Evolutionary conservation across 1,284 basidiomycete genomes (phyloP), one percentile per base, ranked within the genome.

Genomic region (Polyporus tsugae): DNA sequence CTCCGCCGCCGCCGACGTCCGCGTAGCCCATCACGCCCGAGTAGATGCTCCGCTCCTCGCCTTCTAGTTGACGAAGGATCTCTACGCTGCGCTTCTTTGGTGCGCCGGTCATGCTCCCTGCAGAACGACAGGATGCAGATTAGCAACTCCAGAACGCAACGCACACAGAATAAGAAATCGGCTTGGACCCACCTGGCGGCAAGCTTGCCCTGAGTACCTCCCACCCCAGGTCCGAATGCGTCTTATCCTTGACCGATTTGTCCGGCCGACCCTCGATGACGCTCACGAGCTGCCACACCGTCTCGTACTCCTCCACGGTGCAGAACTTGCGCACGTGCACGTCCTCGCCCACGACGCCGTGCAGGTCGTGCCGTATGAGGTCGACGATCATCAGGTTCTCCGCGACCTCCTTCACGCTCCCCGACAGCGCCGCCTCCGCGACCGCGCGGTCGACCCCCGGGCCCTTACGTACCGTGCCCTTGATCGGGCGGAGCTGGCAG

Each of bases 341-440:
- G 62, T 91, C 78, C 78, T 94, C 80, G 71, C 94, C 84, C 74
- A 98, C 83, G 76, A 95, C 82, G 76, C 90, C 81, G 83, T 93
- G 90, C 39, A 99, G 83, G 80, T 99, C 97, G 68, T 98, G 95
- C 17, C 96, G 89, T 75, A 98, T 98, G 52, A 99, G 87, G 78
- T 99, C 97, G 29, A 98, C 97, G 73, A 99, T 99, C 97, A 99
- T 99, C 64, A 99, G 82, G 78, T 99, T 99, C 82, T 99, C 97
- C 0, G 97, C 97, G 1, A 97, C 90, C 79, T 99, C 97, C 80
- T 99, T 99, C 53, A 84, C 83, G 77, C 95, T 96, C 6, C 89
- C 90, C 29, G 86, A 84, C 39, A 99, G 82, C 2, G 86, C 80
- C 74, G 87, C 74, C 75, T 92, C 90, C 10, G 92, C 92, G 44